Percentiles rank a stretch among this genome's conserved stretches.
Conservation (phyloP, 441 rosid genomes). For the Viola pubescens region DNA sequence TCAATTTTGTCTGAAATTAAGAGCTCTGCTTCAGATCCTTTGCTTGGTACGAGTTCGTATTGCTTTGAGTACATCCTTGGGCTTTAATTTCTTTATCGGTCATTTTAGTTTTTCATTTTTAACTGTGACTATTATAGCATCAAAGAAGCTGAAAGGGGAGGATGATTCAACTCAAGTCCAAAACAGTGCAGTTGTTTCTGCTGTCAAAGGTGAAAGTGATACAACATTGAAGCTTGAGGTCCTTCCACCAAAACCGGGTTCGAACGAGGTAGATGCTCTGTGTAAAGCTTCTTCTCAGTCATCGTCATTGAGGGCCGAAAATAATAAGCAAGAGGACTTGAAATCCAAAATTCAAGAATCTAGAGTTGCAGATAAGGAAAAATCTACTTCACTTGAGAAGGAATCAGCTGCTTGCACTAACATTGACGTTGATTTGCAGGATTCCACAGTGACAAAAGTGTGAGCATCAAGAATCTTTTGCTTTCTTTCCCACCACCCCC, state of each 20-base stretch:
- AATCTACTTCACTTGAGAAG: constrained; percentile 16
- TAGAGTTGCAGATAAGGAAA: constrained; percentile 17
- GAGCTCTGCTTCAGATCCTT: constrained; percentile 18
- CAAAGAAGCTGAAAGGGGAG: constrained; percentile 22
- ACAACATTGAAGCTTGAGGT: constrained; percentile 11
- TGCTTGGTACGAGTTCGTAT: constrained; percentile 9
- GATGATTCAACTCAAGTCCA: constrained; percentile 14
- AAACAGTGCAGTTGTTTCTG: constrained; percentile 13
- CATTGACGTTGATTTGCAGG: constrained; percentile 20
- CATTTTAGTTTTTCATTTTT: no score
- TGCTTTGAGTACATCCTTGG: neutral
- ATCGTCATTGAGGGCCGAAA: constrained; percentile 17
- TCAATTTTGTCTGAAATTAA: neutral
- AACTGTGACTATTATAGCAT: constrained; percentile 20
- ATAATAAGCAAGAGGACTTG: constrained; percentile 18
- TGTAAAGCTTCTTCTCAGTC: constrained; percentile 8
- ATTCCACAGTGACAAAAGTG: constrained; percentile 26
- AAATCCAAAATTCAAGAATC: constrained; percentile 17
- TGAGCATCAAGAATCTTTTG: constrained; percentile 22
- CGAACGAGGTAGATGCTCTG: constrained; percentile 7
- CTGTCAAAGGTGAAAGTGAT: constrained; percentile 14
- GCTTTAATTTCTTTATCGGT: neutral
- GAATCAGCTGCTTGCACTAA: constrained; percentile 16
- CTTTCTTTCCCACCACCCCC: neutral
- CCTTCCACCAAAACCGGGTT: constrained; percentile 9